phyloP scores from a whole-genome alignment of 2,329 filamentous ascomycete species.

The Fusarium buharicum region DNA sequence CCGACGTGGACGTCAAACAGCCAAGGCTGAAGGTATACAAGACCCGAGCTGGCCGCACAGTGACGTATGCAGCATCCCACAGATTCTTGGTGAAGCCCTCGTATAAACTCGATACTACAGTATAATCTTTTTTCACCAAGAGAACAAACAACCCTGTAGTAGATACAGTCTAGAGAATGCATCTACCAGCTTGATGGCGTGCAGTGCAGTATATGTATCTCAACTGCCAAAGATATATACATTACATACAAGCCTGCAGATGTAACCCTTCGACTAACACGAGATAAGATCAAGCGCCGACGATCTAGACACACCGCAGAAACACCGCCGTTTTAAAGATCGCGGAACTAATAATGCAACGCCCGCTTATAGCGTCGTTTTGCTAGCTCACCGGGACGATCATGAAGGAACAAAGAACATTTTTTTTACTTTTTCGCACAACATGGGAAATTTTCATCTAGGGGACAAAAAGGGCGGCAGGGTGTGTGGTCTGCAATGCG shows the following conservation, averaged over 20 bases:
- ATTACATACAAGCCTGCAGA: slow-evolving; percentile 29
- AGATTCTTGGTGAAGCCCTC: slow-evolving; percentile 20
- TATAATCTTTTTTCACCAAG: slow-evolving; percentile 12
- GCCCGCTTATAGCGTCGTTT: slow-evolving; percentile 35
- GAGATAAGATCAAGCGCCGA: slow-evolving; percentile 33
- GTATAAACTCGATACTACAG: slow-evolving; percentile 8
- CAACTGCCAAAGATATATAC: slow-evolving; percentile 36
- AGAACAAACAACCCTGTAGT: slow-evolving; percentile 7
- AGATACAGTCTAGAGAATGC: slow-evolving; percentile 10
- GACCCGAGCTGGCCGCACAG: slow-evolving; percentile 35
- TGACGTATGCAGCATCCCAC: slow-evolving; percentile 42
- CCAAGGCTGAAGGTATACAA: slow-evolving; percentile 35
- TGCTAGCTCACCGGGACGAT: slow-evolving; percentile 27
- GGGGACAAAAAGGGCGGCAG: slow-evolving; percentile 14
- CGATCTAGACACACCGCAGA: slow-evolving; percentile 36
- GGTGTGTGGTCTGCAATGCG: slow-evolving; percentile 27
- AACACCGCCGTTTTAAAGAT: slow-evolving; percentile 33
- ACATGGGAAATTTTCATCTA: slow-evolving; percentile 22
- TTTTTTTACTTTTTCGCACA: slow-evolving; percentile 42
- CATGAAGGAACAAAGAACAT: slow-evolving; percentile 11
- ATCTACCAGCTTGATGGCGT: slow-evolving; percentile 23
- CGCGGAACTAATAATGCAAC: slow-evolving; percentile 32
- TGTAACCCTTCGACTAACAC: slow-evolving; percentile 34
- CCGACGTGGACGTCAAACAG: slow-evolving; percentile 42
- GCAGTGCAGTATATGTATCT: slow-evolving; percentile 30